phyloP scores from a whole-genome alignment of 257 asterid species.

The Primulina tabacum region DNA sequence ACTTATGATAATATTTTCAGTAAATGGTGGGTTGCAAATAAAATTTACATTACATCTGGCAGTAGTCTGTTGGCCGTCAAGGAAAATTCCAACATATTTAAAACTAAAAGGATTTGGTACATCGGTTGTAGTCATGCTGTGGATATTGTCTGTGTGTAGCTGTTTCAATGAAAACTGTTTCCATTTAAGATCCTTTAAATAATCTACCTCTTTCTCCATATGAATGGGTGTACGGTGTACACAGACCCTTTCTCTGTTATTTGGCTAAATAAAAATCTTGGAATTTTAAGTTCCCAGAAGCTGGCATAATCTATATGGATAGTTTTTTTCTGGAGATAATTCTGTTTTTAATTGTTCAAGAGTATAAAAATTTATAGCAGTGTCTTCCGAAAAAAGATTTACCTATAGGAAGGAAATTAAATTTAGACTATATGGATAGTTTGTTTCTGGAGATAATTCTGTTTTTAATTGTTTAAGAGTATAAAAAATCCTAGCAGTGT shows the following conservation, averaged over 20 bases:
- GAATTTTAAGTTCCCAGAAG: slow-evolving; percentile 13
- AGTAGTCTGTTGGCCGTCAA: background rate
- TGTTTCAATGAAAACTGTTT: background rate
- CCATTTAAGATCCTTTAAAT: background rate
- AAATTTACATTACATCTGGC: background rate
- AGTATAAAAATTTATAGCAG: background rate
- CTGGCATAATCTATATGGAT: background rate
- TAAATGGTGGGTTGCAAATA: slow-evolving; percentile 1
- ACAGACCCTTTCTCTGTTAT: background rate
- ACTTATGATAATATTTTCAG: background rate
- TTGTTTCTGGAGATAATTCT: background rate
- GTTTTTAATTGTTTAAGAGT: background rate
- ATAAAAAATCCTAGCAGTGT: background rate
- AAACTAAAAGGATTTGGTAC: background rate
- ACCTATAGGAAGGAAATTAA: background rate
- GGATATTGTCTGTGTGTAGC: background rate
- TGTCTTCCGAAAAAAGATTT: background rate
- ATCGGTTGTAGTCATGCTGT: background rate
- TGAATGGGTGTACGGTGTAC: background rate
- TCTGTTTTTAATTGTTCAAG: background rate
- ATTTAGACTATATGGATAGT: background rate
- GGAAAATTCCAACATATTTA: slow-evolving; percentile 3
- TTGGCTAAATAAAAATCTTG: background rate
- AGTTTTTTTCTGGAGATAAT: background rate
- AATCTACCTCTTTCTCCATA: background rate